Evolutionary conservation across 2,329 filamentous ascomycete genomes (phyloP).

Genomic region (Botrytis sinoallii): DNA sequence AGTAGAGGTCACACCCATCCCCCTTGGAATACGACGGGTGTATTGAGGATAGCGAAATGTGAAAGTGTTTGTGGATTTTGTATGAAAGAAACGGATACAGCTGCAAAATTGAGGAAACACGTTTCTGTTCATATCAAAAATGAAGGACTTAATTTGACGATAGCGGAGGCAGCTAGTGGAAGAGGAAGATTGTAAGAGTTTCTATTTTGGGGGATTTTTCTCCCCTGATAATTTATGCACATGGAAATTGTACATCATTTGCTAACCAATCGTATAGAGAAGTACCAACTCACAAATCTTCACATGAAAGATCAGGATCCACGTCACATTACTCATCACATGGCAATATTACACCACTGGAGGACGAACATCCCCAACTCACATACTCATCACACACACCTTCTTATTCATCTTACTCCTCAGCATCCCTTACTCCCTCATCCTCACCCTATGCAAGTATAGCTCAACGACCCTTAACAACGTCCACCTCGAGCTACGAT

Average conservation of each 20-base stretch:
- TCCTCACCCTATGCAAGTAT: conserved; percentile 2
- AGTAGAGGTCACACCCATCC: conserved; percentile 35
- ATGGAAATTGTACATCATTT: neutral
- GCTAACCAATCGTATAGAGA: conserved; percentile 7
- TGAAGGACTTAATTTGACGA: conserved; percentile 31
- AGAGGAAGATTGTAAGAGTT: conserved; percentile 32
- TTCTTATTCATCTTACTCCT: neutral
- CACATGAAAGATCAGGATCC: conserved; percentile 5
- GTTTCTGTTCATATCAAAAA: conserved; percentile 37
- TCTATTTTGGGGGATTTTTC: neutral
- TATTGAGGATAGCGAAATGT: conserved; percentile 34
- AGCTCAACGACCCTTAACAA: conserved; percentile 23
- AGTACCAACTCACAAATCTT: neutral
- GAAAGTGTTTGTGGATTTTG: conserved; percentile 36
- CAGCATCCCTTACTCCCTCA: neutral
- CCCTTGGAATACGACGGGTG: conserved; percentile 33
- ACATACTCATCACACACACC: conserved; percentile 5
- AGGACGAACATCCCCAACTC: conserved; percentile 5
- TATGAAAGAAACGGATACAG: conserved; percentile 36
- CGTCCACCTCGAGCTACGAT: conserved; percentile 16
- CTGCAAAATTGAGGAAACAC: conserved; percentile 36
- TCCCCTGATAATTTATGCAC: neutral
- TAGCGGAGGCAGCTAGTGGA: conserved; percentile 34
- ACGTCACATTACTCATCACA: conserved; percentile 6
- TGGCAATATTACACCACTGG: neutral